These are phyloP conservation scores for Akanthomyces lecanii DNA, from an alignment of 2,329 filamentous ascomycete species.

Conservation along the genomic window DNA sequence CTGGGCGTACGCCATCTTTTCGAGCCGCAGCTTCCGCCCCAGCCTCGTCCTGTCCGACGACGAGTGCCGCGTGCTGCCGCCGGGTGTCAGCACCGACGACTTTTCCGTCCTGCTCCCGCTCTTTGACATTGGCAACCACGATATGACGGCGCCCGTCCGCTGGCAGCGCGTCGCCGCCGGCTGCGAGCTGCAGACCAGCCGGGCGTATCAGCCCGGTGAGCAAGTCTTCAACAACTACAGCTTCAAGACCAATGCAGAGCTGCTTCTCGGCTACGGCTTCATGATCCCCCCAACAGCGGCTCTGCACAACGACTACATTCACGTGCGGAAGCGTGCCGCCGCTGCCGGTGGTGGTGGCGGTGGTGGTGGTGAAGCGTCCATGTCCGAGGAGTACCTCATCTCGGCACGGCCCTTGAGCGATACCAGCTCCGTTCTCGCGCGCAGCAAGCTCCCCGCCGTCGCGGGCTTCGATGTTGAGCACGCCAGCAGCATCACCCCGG, in stretches of 20 bases:
- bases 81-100: conserved; percentile 43
- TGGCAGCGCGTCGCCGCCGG: conserved; percentile 46
- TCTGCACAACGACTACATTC: conserved; percentile 58
- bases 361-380: conserved; percentile 12
- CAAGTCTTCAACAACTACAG: conserved; percentile 71
- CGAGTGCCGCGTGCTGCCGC: conserved; percentile 59
- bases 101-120: conserved; percentile 67
- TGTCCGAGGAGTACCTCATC: conserved; percentile 47
- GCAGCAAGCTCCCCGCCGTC: conserved; percentile 36
- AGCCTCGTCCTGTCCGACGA: conserved; percentile 68
- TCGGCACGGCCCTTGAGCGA: conserved; percentile 47
- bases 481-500: conserved; percentile 27
- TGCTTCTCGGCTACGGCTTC: conserved; percentile 62
- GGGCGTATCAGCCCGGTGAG: conserved; percentile 45
- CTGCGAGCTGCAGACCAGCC: conserved; percentile 42
- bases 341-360: conserved; percentile 19
- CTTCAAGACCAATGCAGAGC: conserved; percentile 67
- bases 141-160: conserved; percentile 52
- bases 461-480: conserved; percentile 16
- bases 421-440: conserved; percentile 44
- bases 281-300: conserved; percentile 43
- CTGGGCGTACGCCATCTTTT: conserved; percentile 63
- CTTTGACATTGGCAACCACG: conserved; percentile 69
- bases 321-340: conserved; percentile 45
- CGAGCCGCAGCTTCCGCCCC: conserved; percentile 60